Percentiles rank a stretch among this genome's conserved stretches.
Evolutionary conservation across 495 filamentous ascomycete species (phyloP).

Genomic region (Staphylotrichum tortipilum): DNA sequence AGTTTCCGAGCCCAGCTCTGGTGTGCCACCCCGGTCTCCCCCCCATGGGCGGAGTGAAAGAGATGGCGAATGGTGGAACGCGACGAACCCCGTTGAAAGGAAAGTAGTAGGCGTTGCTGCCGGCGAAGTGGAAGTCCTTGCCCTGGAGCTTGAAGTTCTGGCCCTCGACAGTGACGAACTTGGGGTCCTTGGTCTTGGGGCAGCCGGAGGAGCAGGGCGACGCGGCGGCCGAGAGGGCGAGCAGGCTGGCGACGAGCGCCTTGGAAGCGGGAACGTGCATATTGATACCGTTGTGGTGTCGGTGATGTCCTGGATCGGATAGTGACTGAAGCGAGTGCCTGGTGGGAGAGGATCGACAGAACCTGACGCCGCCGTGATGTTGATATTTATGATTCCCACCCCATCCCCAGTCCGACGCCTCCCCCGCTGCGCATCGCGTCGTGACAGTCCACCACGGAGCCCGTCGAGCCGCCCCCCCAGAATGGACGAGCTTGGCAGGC

Average conservation of each 20-base stretch:
- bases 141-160: conserved; percentile 56
- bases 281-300: not conserved
- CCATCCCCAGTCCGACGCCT: not conserved
- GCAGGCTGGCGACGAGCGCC: conserved; percentile 4
- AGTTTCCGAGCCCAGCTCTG: too few species aligned
- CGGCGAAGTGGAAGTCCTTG: conserved; percentile 56
- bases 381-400: conserved; percentile 9
- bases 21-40: too few species aligned
- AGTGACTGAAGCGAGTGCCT: too few species aligned
- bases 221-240: conserved; percentile 9
- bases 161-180: conserved; percentile 44
- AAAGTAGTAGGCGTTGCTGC: conserved; percentile 67
- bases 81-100: conserved; percentile 42
- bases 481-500: not conserved
- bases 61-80: too few species aligned
- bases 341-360: not conserved
- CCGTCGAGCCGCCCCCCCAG: conserved; percentile 3
- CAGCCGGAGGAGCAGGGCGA: too few species aligned
- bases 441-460: conserved; percentile 6
- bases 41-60: too few species aligned
- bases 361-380: not conserved
- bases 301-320: not conserved
- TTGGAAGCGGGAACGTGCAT: conserved; percentile 1
- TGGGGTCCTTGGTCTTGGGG: conserved; percentile 12
- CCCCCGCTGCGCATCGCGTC: too few species aligned